Base-by-base conservation (phyloP, 2,329 filamentous ascomycete species). In the Aspergillus quadricinctus region DNA sequence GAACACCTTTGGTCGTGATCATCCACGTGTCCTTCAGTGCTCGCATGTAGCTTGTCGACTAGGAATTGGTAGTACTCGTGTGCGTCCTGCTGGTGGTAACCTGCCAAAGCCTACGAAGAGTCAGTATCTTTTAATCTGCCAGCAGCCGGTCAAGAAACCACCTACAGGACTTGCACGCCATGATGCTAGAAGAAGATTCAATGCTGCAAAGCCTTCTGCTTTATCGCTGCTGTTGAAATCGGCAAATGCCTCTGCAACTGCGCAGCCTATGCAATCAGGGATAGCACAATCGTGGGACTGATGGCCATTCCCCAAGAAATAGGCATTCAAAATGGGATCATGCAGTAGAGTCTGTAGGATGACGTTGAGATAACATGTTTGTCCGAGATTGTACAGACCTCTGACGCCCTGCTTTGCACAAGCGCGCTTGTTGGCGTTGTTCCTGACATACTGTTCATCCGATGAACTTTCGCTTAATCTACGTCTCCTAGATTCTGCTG, bases 1-100 rank as follows among this genome's bases (percentile, higher is more conserved):
- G 87, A 84, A 78, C 94, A 97, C 63, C 69, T 76, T 51, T 74
- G 72, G 19, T 71, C 69, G 45, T 72, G 67, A 64, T 78, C 83
- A 68, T 86, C 87, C 41, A 83, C 82, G 61, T 89, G 87, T 14
- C 87, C 87, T 64, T 92, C 94, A 43, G 91, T 79, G 9, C 77
- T 83, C 68, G 89, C 85, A 69, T 97, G 93, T 17, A 99, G 81
- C 66, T 94, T 90, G 76, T 97, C 93, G 37, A 95, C 88, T 35
- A 97, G 83, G 69, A 96, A 97, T 70, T 96, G 92, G 73, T 97
- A 95, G 75, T 96, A 97, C 72, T 97, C 93, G 70, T 97, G 93
- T 0, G 93, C 93, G 69, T 97, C 93, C 77, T 97, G 93, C 74
- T 97, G 93, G 67, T 92, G 90, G 66, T 95, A 96, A 10, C 92